These are phyloP conservation scores for Talaromyces sp. DNA, from an alignment of 2,329 filamentous ascomycete species.

Conservation along the genomic window DNA sequence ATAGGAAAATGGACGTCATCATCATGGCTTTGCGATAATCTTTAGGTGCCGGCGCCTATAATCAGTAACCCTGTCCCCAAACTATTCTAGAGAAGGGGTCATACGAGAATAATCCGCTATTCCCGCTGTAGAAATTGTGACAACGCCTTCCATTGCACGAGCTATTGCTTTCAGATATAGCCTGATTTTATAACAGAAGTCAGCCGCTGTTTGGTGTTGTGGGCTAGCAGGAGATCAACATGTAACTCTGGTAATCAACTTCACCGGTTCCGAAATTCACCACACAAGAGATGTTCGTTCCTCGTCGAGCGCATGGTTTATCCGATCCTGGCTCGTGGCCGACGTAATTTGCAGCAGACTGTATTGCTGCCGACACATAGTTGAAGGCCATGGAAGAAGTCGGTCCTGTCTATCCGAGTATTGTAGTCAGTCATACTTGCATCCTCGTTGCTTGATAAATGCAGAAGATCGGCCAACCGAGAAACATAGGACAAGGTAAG, in stretches of 20 bases:
- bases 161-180: conserved; percentile 18
- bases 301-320: conserved; percentile 12
- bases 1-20: conserved; percentile 12
- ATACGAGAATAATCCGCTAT: conserved; percentile 18
- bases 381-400: conserved; percentile 12
- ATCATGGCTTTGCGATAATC: conserved; percentile 15
- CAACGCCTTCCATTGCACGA: conserved; percentile 17
- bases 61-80: background rate
- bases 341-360: conserved; percentile 12
- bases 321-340: conserved; percentile 12
- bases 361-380: conserved; percentile 14
- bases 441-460: background rate
- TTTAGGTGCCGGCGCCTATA: background rate
- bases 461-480: background rate
- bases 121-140: conserved; percentile 15
- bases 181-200: background rate
- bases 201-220: too few relatives aligned
- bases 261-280: conserved; percentile 17
- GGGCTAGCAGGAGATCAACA: conserved; percentile 6
- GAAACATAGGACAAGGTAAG: background rate
- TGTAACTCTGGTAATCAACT: conserved; percentile 19
- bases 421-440: background rate
- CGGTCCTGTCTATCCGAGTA: background rate
- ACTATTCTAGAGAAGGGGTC: background rate
- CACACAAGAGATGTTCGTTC: conserved; percentile 14